phyloP scores from a whole-genome alignment of 169 alveolate genomes.

The Perkinsus marinus region DNA sequence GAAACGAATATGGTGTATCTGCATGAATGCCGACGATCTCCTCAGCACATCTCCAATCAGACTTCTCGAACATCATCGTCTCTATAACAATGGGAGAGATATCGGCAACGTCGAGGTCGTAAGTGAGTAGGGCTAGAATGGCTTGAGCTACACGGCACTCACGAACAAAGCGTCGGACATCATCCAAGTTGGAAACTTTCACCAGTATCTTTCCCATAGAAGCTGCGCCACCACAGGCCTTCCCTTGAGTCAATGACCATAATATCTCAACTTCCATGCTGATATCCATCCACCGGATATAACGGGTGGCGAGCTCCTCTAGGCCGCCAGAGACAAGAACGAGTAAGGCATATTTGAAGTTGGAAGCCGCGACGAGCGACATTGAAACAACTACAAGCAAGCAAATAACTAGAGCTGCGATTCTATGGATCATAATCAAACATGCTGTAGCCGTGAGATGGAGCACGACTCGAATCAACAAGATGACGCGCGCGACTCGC shows the following conservation, averaged over 20 bases:
- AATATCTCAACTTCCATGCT: not conserved
- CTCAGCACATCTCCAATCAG: not conserved
- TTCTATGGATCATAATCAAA: not conserved
- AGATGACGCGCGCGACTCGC: too few relatives aligned
- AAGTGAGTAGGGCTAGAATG: not conserved
- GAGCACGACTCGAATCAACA: too few relatives aligned
- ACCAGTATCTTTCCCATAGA: not conserved
- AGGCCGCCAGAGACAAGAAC: not conserved
- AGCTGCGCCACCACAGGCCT: not conserved
- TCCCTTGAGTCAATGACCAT: not conserved
- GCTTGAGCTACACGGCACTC: not conserved
- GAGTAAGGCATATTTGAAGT: not conserved
- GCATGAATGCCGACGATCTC: not conserved
- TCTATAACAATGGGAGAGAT: not conserved
- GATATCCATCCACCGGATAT: not conserved
- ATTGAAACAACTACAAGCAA: not conserved
- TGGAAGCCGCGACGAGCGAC: not conserved
- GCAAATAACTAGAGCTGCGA: not conserved
- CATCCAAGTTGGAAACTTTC: not conserved
- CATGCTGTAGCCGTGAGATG: too few relatives aligned
- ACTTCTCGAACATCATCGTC: not conserved
- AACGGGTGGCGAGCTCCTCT: not conserved
- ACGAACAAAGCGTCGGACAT: not conserved
- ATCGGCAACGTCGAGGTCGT: not conserved
- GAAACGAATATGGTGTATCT: not conserved